Percentiles rank a stretch among this genome's conserved stretches.
Conservation (phyloP, 805 yeast genomes). For the Monosporozyma siamensis region DNA sequence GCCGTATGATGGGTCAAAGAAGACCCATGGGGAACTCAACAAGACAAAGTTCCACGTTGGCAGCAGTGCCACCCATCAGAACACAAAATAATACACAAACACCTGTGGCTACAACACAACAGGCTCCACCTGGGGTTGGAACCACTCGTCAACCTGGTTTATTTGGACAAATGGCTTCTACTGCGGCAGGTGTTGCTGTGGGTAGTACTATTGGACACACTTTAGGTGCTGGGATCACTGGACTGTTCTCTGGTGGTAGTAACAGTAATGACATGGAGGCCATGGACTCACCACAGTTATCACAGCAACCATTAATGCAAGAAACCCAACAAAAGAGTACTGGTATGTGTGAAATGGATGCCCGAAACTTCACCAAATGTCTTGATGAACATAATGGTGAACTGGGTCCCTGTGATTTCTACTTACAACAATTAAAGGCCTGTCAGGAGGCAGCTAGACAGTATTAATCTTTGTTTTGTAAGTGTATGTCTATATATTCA, state of each 20-base stretch:
- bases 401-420: conserved; percentile 94
- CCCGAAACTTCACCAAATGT: conserved; percentile 92
- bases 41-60: conserved; percentile 74
- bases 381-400: conserved; percentile 88
- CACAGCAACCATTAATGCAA: conserved; percentile 16
- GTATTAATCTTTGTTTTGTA: no score
- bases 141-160: conserved; percentile 69
- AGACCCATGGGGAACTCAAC: conserved; percentile 36
- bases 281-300: conserved; percentile 35
- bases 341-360: conserved; percentile 75
- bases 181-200: conserved; percentile 99
- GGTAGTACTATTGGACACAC: conserved; percentile 98
- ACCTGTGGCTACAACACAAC: conserved; percentile 30
- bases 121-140: conserved; percentile 32
- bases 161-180: conserved; percentile 94
- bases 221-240: conserved; percentile 85
- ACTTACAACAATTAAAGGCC: conserved; percentile 93
- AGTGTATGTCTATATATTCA: no score
- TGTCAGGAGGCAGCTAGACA: conserved; percentile 90
- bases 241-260: conserved; percentile 66
- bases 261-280: conserved; percentile 41
- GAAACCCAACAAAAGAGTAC: conserved; percentile 33
- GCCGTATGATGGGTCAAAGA: conserved; percentile 16
- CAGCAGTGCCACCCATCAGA: conserved; percentile 48
- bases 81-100: conserved; percentile 44